Conservation (phyloP, 108 stramenopile genomes). For the Nannochloropsis granulata region DNA sequence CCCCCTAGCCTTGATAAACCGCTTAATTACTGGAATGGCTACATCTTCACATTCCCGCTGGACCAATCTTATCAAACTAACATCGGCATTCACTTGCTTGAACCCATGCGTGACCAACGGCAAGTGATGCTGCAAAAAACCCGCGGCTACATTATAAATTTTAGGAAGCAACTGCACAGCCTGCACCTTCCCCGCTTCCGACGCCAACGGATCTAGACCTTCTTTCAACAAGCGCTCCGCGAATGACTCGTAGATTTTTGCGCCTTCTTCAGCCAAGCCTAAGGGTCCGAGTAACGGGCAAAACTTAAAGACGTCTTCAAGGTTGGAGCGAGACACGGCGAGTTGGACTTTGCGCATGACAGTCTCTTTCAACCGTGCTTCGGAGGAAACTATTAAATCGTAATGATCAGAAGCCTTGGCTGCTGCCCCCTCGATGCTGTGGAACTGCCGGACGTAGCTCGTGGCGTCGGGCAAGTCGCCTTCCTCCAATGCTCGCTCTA, state of each 20-base stretch:
- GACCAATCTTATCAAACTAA: conserved; percentile 8
- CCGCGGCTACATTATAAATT: conserved; percentile 10
- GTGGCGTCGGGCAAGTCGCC: conserved; percentile 15
- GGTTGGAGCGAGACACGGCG: conserved; percentile 4
- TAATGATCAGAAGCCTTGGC: conserved; percentile 1
- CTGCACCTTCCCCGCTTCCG: neutral
- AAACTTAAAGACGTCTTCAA: neutral
- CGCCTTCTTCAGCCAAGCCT: conserved; percentile 14
- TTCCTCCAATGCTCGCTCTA: conserved; percentile 9
- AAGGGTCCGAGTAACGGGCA: conserved; percentile 22
- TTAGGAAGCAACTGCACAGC: conserved; percentile 8
- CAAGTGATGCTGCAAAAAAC: conserved; percentile 11
- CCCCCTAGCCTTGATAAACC: neutral
- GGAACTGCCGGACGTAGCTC: conserved; percentile 14
- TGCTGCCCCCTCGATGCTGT: conserved; percentile 16
- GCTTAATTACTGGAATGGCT: conserved; percentile 5
- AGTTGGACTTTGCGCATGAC: conserved; percentile 13
- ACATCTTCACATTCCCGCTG: conserved; percentile 10
- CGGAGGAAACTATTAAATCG: conserved; percentile 2
- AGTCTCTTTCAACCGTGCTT: conserved; percentile 18
- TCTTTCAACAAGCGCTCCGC: conserved; percentile 11
- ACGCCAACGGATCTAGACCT: neutral
- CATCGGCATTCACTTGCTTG: conserved; percentile 5
- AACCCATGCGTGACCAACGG: conserved; percentile 13
- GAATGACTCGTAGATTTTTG: conserved; percentile 18